Percentiles rank a stretch among this genome's conserved stretches.
Evolutionary conservation across 352 stramenopile genomes (phyloP).

Genomic region (Thalassiosira mediterranea): DNA sequence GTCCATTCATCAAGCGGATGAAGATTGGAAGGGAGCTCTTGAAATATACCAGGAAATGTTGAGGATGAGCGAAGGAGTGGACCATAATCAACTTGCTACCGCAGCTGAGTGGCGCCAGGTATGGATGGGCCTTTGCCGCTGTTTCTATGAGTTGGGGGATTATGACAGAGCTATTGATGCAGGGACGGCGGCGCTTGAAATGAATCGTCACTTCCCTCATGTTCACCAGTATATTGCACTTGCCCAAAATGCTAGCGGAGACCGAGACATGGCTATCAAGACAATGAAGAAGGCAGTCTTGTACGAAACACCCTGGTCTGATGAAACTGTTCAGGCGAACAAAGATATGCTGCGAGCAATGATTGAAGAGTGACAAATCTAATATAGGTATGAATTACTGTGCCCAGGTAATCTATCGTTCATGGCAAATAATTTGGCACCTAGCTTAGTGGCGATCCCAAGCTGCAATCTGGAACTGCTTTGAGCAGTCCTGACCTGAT

Average conservation of each 20-base stretch:
- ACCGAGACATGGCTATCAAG: conserved; percentile 24
- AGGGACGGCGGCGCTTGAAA: conserved; percentile 26
- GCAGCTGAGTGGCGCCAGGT: conserved; percentile 25
- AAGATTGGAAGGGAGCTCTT: conserved; percentile 23
- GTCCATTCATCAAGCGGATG: conserved; percentile 19
- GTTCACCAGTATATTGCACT: conserved; percentile 43
- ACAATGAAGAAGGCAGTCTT: conserved; percentile 37
- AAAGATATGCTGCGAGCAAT: conserved; percentile 21
- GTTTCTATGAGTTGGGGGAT: conserved; percentile 36
- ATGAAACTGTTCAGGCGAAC: conserved; percentile 14
- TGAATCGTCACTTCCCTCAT: conserved; percentile 46
- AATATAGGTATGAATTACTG: too few species aligned
- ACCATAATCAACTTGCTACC: background rate
- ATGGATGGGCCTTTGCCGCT: conserved; percentile 40
- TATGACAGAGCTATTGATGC: conserved; percentile 35
- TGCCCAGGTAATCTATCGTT: too few species aligned
- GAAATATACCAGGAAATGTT: conserved; percentile 15
- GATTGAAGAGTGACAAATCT: too few species aligned
- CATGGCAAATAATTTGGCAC: too few species aligned
- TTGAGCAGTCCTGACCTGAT: too few species aligned
- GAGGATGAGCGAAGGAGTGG: conserved; percentile 4
- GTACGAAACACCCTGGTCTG: conserved; percentile 40
- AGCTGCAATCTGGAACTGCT: too few species aligned
- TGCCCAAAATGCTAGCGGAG: conserved; percentile 13
- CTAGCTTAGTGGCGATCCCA: too few species aligned